Percentiles rank a stretch among this genome's conserved stretches.
These are phyloP conservation scores for Rutstroemia sp. DNA, from an alignment of 2,329 filamentous ascomycete species.

Conservation along the genomic window DNA sequence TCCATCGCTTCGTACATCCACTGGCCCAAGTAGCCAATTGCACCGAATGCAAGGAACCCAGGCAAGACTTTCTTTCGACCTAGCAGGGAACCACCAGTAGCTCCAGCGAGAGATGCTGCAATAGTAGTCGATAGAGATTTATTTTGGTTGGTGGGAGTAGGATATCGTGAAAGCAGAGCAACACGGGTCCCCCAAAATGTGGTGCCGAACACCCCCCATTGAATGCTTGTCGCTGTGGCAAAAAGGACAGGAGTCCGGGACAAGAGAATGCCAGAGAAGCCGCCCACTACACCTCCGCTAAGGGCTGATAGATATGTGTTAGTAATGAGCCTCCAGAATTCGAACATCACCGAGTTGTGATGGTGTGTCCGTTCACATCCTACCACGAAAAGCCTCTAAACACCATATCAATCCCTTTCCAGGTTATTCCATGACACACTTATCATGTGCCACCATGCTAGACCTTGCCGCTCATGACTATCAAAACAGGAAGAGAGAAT, in stretches of 20 bases:
- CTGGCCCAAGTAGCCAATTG: constrained; percentile 52
- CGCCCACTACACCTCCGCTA: constrained; percentile 56
- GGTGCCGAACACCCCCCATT: constrained; percentile 73
- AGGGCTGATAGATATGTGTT: not conserved
- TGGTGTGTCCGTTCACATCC: not conserved
- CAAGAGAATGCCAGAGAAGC: constrained; percentile 63
- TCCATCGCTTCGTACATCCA: constrained; percentile 45
- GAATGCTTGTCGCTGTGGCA: constrained; percentile 63
- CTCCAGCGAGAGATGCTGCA: constrained; percentile 63
- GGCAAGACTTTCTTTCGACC: constrained; percentile 48
- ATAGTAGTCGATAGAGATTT: constrained; percentile 60
- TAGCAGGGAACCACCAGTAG: constrained; percentile 53
- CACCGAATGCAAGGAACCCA: constrained; percentile 49
- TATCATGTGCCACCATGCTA: too few species aligned
- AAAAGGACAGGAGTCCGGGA: constrained; percentile 63
- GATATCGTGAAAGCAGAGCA: constrained; percentile 40
- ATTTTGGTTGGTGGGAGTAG: constrained; percentile 44
- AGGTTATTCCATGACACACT: too few species aligned
- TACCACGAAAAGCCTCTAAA: too few species aligned
- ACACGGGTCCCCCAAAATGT: constrained; percentile 59
- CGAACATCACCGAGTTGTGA: not conserved
- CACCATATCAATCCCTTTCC: too few species aligned
- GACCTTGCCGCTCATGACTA: too few species aligned
- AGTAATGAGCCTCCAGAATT: not conserved
- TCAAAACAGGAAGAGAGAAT: not conserved